Percentiles rank a stretch among this genome's conserved stretches.
phyloP scores from a whole-genome alignment of 2,329 filamentous ascomycete genomes.

The Fusarium hainanense region DNA sequence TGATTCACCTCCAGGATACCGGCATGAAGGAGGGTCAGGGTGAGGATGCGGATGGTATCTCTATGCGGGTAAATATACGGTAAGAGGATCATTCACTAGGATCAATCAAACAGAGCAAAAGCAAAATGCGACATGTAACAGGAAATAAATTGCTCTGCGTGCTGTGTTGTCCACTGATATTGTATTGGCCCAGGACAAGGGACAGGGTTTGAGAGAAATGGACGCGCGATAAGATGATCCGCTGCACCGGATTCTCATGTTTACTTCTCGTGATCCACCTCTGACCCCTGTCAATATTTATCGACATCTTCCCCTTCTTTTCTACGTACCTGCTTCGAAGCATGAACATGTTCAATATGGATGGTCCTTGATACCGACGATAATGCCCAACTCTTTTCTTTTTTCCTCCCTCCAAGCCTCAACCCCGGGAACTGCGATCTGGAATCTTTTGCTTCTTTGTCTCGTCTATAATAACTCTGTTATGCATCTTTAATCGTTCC shows the following conservation, averaged over 20 bases:
- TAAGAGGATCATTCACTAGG: conserved; percentile 15
- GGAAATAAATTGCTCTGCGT: not conserved
- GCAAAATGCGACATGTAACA: conserved; percentile 19
- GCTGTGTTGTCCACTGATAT: not conserved
- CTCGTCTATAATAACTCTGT: conserved; percentile 12
- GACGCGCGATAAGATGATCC: conserved; percentile 21
- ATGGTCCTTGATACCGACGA: not conserved
- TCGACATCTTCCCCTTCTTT: conserved; percentile 27
- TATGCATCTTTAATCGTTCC: conserved; percentile 27
- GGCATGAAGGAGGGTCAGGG: not conserved
- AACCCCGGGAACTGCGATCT: not conserved
- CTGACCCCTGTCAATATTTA: conserved; percentile 20
- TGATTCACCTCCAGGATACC: conserved; percentile 27
- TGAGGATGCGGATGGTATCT: conserved; percentile 10
- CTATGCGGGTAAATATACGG: not conserved
- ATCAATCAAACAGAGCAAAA: conserved; percentile 21
- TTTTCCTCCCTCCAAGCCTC: not conserved
- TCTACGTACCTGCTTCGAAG: conserved; percentile 8
- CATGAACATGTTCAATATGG: conserved; percentile 6
- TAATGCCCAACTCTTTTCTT: conserved; percentile 4
- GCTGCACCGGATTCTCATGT: conserved; percentile 25
- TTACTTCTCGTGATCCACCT: conserved; percentile 34
- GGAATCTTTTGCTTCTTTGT: conserved; percentile 22
- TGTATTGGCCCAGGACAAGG: not conserved
- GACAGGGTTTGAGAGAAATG: not conserved